Evolutionary conservation across 169 alveolate genomes (phyloP), one percentile per base, ranked within the genome.

Genomic region (Plasmodium gaboni): DNA sequence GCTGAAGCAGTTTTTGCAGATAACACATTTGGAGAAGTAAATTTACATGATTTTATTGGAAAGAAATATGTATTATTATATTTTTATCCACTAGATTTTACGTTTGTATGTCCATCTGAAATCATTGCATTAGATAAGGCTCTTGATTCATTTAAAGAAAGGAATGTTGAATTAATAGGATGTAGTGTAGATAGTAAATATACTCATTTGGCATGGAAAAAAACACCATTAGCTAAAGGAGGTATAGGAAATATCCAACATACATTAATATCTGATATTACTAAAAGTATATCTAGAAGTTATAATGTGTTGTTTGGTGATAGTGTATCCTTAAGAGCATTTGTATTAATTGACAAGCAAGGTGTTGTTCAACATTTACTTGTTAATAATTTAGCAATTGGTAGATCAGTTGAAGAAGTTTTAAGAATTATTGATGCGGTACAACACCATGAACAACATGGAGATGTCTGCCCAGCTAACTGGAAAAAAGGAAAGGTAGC

Each of bases 91-190:
- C 93, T 98, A 83, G 99, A 99, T 93, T 99, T 99, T 94, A 99
- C 99, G 48, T 99, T 98, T 80, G 99, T 99, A 24, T 99, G 99
- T 94, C 99, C 99, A 32, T 98, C 99, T 44, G 99, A 99, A 94
- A 98, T 98, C 70, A 93, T 97, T 68, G 99, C 98, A 32, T 98
- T 98, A 95, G 94, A 96, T 92, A 97, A 97, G 59, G 96, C 98
- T 17, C 93, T 97, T 12, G 96, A 97, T 28, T 98, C 97, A 60
- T 98, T 99, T 95, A 97, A 97, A 89, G 97, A 95, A 91, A 91
- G 96, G 69, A 95, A 96, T 85, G 97, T 95, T 46, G 98, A 97
- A 88, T 96, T 98, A 48, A 88, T 99, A 61, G 99, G 99, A 55
- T 97, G 98, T 92, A 98, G 99, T 44, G 98, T 98, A 26, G 99